Evolutionary conservation across 164 flowering plant species (phyloP), one percentile per base, ranked within the genome.

Genomic region (Tetracentron sinense): DNA sequence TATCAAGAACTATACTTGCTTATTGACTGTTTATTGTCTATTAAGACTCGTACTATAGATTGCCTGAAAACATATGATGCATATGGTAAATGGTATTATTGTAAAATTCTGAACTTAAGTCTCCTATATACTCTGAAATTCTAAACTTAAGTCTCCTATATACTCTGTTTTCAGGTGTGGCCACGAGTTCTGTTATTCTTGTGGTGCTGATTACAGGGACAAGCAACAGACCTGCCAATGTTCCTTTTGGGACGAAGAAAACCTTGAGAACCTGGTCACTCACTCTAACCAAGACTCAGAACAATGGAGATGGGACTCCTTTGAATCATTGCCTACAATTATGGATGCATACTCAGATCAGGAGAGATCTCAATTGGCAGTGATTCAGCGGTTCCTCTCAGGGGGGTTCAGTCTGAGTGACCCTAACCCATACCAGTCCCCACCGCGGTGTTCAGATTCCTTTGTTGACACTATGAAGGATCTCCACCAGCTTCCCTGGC

Each of bases 401-500:
- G 98, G 95, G 5, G 96, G 93, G 2, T 90, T 92, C 74, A 76
- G 86, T 62, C 76, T 85, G 22, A 81, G 86, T 30, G 96, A 92
- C 60, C 90, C 82, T 60, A 79, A 79, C 3, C 77, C 87, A 4
- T 69, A 74, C 52, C 92, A 88, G 67, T 85, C 98, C 33, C 92
- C 96, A 23, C 88, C 96, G 1, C 87, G 72, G 17, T 83, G 90
- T 77, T 72, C 93, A 69, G 98, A 90, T 52, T 80, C 97, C 7
- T 92, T 86, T 47, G 81, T 72, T 23, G 98, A 92, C 66, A 78
- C 92, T 20, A 86, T 92, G 74, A 92, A 92, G 80, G 98, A 92
- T 66, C 89, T 90, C 62, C 88, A 85, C 72, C 96, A 92, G 82
- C 95, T 92, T 64, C 98, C 98, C 8, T 92, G 98, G 98, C 93